These are phyloP conservation scores for Thoreauomyces humboldtii DNA, from an alignment of 192 early-diverging fungal species.

Conservation along the genomic window DNA sequence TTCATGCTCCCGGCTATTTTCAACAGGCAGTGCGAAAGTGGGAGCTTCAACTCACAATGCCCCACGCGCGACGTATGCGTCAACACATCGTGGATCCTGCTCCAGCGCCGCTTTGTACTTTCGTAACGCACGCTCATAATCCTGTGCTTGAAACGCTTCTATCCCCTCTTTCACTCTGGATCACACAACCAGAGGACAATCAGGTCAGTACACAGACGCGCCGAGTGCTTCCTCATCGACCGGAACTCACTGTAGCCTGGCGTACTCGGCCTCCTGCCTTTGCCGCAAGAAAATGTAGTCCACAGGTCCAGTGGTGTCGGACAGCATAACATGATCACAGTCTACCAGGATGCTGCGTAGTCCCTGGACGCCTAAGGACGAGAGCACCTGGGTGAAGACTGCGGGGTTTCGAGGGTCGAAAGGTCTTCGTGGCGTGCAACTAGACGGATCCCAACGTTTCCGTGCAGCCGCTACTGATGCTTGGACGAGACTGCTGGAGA, in stretches of 20 bases:
- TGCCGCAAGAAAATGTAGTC: background rate
- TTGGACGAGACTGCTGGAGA: too few relatives aligned
- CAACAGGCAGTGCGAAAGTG: too few relatives aligned
- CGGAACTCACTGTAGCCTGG: constrained; percentile 1
- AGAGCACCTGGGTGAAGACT: background rate
- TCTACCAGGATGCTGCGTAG: constrained; percentile 1
- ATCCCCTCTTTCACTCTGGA: constrained; percentile 19
- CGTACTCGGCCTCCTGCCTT: constrained; percentile 14
- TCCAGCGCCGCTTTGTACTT: constrained; percentile 17
- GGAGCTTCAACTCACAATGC: constrained; percentile 23
- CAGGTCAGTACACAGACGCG: too few relatives aligned
- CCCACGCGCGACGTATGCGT: constrained; percentile 24
- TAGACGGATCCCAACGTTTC: too few relatives aligned
- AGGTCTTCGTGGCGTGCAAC: too few relatives aligned
- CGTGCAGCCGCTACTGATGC: too few relatives aligned
- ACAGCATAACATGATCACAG: background rate
- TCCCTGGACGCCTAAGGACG: background rate
- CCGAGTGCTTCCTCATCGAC: too few relatives aligned
- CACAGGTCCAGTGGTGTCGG: background rate
- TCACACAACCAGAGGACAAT: background rate
- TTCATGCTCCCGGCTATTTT: too few relatives aligned
- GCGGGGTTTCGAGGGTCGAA: constrained; percentile 1
- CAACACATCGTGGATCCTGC: constrained; percentile 20
- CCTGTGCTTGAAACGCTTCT: constrained; percentile 1
- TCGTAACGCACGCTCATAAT: background rate